phyloP scores from a whole-genome alignment of 2,329 filamentous ascomycete species.

The Coleophoma eucalyptorum region DNA sequence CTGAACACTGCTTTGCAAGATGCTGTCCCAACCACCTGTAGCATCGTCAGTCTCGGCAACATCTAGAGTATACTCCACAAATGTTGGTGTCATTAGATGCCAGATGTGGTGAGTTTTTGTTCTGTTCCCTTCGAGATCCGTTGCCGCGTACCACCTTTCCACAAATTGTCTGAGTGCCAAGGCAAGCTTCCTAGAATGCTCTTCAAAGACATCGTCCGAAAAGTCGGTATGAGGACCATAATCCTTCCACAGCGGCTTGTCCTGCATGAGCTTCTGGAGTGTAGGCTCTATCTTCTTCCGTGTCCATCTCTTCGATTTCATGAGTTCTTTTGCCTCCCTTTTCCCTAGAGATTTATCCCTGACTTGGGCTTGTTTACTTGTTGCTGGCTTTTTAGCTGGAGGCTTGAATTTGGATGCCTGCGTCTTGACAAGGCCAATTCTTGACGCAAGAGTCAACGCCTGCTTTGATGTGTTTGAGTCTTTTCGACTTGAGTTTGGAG shows the following conservation, averaged over 20 bases:
- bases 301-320: not conserved
- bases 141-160: not conserved
- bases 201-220: not conserved
- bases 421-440: too few relatives aligned
- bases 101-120: not conserved
- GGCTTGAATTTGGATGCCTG: too few relatives aligned
- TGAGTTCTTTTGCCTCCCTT: too few relatives aligned
- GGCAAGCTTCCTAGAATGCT: not conserved
- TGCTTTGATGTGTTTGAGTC: too few relatives aligned
- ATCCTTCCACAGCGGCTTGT: not conserved
- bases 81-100: slow-evolving; percentile 11
- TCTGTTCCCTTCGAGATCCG: not conserved
- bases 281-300: not conserved
- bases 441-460: too few relatives aligned
- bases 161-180: not conserved
- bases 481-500: too few relatives aligned
- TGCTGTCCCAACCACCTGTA: slow-evolving; percentile 17
- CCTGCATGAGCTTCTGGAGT: not conserved
- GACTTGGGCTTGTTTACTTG: too few relatives aligned
- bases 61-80: slow-evolving; percentile 13
- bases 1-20: slow-evolving; percentile 14
- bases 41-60: slow-evolving; percentile 17
- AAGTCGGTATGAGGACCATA: not conserved
- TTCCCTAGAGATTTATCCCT: too few relatives aligned
- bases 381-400: too few relatives aligned